Percentiles rank a stretch among this genome's conserved stretches.
Evolutionary conservation across 305 asterid genomes (phyloP).

Genomic region (Fraxinus ornus): DNA sequence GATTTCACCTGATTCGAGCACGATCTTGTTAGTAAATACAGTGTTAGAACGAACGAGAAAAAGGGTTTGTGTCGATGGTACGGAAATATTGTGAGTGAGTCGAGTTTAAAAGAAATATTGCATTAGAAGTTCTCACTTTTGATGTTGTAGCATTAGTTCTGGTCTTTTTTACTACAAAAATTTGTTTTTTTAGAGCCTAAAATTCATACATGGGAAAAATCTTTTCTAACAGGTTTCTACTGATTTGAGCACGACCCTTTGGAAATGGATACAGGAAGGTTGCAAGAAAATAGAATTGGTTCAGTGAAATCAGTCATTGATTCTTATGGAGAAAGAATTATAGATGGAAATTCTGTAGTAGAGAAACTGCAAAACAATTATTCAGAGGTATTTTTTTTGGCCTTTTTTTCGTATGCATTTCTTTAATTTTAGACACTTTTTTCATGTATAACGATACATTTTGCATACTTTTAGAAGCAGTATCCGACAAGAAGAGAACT

Average conservation of each 20-base stretch:
- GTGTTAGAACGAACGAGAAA: neutral
- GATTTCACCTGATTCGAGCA: neutral
- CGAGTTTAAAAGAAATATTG: neutral
- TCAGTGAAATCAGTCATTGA: slow-evolving; percentile 48
- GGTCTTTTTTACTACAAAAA: neutral
- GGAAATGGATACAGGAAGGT: slow-evolving; percentile 29
- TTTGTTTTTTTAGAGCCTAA: neutral
- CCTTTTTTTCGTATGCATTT: neutral
- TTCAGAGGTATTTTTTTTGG: slow-evolving; percentile 41
- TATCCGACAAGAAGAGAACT: slow-evolving; percentile 47
- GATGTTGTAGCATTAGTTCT: neutral
- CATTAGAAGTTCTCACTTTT: neutral
- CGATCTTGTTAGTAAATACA: neutral
- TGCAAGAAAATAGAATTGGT: slow-evolving; percentile 27
- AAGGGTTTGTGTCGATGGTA: neutral
- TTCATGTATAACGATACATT: neutral
- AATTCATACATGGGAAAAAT: neutral
- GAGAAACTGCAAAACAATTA: slow-evolving; percentile 29
- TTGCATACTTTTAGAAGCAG: slow-evolving; percentile 30
- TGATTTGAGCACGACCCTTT: neutral
- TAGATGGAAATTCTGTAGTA: slow-evolving; percentile 35
- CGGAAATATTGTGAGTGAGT: neutral
- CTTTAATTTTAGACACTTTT: neutral
- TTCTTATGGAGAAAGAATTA: slow-evolving; percentile 36
- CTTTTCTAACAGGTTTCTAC: neutral